Conservation (phyloP, 1,284 basidiomycete genomes). For the Xanthoconium separans region DNA sequence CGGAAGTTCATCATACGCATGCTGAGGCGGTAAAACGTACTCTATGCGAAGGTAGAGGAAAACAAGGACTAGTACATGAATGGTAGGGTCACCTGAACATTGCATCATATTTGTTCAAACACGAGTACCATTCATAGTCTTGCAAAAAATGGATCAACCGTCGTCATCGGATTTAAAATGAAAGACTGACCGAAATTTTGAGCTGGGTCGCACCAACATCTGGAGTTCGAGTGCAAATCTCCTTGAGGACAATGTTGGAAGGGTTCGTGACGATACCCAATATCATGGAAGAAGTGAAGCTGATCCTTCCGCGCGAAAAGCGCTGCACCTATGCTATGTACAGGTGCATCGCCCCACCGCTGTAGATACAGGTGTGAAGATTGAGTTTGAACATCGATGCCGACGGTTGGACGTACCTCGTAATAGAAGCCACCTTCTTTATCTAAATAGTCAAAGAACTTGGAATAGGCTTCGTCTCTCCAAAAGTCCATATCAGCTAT, state of each 20-base stretch:
- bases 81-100: constrained; percentile 42
- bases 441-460: constrained; percentile 87
- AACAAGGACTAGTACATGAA: constrained; percentile 3
- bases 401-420: constrained; percentile 45
- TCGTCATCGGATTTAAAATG: neutral
- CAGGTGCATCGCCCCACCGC: constrained; percentile 91
- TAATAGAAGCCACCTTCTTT: constrained; percentile 90
- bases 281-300: constrained; percentile 74
- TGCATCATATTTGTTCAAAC: constrained; percentile 66
- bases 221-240: constrained; percentile 54
- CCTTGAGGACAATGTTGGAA: constrained; percentile 78
- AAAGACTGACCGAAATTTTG: constrained; percentile 59
- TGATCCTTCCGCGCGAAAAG: constrained; percentile 80
- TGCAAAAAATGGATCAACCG: neutral
- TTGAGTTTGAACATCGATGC: neutral
- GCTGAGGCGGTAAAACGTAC: neutral
- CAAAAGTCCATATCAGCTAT: constrained; percentile 84
- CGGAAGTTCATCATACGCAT: neutral
- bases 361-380: constrained; percentile 21
- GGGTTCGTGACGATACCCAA: constrained; percentile 73
- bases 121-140: constrained; percentile 84
- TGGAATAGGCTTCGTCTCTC: constrained; percentile 77
- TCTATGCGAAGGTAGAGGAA: neutral
- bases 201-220: constrained; percentile 64
- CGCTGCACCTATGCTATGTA: constrained; percentile 85